Evolutionary conservation across 257 asterid genomes (phyloP), one percentile per base, ranked within the genome.

Genomic region (Nemophila menziesii): DNA sequence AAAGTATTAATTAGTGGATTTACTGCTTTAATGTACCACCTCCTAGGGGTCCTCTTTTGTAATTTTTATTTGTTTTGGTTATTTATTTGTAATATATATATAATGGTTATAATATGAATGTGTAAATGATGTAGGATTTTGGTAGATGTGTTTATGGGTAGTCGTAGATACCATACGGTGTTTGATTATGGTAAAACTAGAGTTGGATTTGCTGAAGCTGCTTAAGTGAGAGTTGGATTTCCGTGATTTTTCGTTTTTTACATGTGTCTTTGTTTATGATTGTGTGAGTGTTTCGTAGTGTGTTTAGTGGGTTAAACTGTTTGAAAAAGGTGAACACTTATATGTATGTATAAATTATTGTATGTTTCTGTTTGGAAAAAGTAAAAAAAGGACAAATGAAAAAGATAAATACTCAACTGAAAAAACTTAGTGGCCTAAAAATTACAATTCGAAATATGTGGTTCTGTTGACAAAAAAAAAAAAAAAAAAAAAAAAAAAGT

Each of bases 21-120:
- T 66, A 82, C 77, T 7, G 99, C 80, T 20, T 47, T 90, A 96
- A 90, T 40, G 53, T 90, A 12, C 92, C 99, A 54, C 96, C 99
- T 43, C 96, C 99, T 19, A 92, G 93, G 12, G 99, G 99, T 40
- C 99, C 99, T 44, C 94, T 90, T 40, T 90, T 96, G 98, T 90
- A 84, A n/a, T n/a, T n/a, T 47, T 51, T 44, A 16, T 22, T 51
- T 33, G 8, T 16, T 33, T 41, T 19, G 4, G 36, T 13, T 29
- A 29, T 7, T 7, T 29, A 10, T 29, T 29, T 10, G 8, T 29
- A 29, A 13, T 29, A 13, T 7, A 24, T 4, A 24, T 4, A 9
- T 24, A 4, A 4, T 24, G 6, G 9, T 4, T 24, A 4, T 24
- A 9, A 9, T 24, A 33, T 17, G 42, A 3, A 38, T 45, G 17